Percentiles rank a stretch among this genome's conserved stretches.
Evolutionary conservation across 202 grass and related monocot genomes (phyloP).

Genomic region (Alloteropsis angusta): DNA sequence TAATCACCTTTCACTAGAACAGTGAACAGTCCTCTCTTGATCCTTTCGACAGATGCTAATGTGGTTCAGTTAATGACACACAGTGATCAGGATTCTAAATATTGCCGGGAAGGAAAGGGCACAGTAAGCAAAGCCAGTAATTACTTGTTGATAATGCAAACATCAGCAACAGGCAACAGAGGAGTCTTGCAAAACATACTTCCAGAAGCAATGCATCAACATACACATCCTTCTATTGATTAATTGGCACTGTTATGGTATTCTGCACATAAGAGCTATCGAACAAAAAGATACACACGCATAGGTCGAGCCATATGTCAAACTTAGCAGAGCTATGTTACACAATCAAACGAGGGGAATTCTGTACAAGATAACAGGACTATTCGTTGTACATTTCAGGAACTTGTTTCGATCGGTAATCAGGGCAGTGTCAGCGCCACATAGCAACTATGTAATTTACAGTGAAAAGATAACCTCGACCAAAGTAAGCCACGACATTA

Average conservation of each 20-base stretch:
- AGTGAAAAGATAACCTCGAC: conserved; percentile 5
- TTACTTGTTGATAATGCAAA: not conserved
- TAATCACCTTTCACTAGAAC: not conserved
- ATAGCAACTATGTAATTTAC: conserved; percentile 18
- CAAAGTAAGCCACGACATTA: not conserved
- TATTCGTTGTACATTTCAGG: conserved; percentile 21
- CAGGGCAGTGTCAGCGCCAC: not conserved
- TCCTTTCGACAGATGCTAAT: not conserved
- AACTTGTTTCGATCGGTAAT: not conserved
- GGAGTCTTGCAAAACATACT: not conserved
- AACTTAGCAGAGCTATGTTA: conserved; percentile 20
- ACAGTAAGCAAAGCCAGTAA: not conserved
- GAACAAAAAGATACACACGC: not conserved
- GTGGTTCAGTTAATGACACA: not conserved
- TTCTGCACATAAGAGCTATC: conserved; percentile 17
- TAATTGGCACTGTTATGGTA: not conserved
- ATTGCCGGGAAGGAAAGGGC: not conserved
- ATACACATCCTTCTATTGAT: not conserved
- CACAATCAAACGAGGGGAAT: not conserved
- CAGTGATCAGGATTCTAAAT: not conserved
- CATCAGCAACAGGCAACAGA: not conserved
- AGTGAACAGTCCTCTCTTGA: no score
- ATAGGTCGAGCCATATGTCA: not conserved
- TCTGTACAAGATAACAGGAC: conserved; percentile 34
- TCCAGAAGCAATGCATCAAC: not conserved